Percentiles rank a stretch among this genome's conserved stretches.
These are phyloP conservation scores for Meredithiella fracta DNA, from an alignment of 2,329 filamentous ascomycete genomes.

Conservation along the genomic window DNA sequence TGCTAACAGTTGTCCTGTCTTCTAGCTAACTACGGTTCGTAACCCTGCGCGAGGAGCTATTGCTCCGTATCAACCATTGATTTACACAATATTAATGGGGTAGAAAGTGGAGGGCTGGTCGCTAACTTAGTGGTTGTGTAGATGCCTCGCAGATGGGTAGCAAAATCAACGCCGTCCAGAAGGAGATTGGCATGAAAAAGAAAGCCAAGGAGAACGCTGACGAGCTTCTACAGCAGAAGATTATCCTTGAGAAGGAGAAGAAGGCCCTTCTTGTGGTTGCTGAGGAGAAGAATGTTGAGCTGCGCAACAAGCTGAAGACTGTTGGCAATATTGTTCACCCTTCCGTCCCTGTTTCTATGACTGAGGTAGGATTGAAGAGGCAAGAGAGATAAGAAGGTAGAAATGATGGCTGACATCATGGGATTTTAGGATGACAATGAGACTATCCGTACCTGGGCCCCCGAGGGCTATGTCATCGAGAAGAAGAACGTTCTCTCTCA, in stretches of 20 bases:
- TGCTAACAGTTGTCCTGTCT: slow-evolving; percentile 6
- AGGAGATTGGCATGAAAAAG: slow-evolving; percentile 81
- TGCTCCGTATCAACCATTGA: too few relatives aligned
- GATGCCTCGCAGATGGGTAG: slow-evolving; percentile 60
- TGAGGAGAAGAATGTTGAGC: slow-evolving; percentile 52
- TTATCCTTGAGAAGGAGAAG: slow-evolving; percentile 63
- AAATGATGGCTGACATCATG: not conserved
- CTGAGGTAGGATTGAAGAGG: slow-evolving; percentile 39
- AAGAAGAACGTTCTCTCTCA: slow-evolving; percentile 73
- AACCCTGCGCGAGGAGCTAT: not conserved
- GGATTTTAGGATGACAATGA: slow-evolving; percentile 54
- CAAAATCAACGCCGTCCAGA: slow-evolving; percentile 77
- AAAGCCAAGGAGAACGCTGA: slow-evolving; percentile 85
- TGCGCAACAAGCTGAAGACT: slow-evolving; percentile 64
- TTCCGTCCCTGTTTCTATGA: slow-evolving; percentile 66
- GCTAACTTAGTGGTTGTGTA: slow-evolving; percentile 1
- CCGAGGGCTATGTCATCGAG: slow-evolving; percentile 55
- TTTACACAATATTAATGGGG: not conserved
- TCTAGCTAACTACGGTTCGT: slow-evolving; percentile 14
- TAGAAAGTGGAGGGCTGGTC: not conserved
- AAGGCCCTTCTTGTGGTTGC: slow-evolving; percentile 62
- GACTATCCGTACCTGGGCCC: slow-evolving; percentile 62
- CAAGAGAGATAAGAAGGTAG: not conserved
- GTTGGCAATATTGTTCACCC: slow-evolving; percentile 65
- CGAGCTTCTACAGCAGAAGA: slow-evolving; percentile 64